Base-by-base conservation (phyloP, 2,329 filamentous ascomycete species). In the Fusarium nisikadoi region DNA sequence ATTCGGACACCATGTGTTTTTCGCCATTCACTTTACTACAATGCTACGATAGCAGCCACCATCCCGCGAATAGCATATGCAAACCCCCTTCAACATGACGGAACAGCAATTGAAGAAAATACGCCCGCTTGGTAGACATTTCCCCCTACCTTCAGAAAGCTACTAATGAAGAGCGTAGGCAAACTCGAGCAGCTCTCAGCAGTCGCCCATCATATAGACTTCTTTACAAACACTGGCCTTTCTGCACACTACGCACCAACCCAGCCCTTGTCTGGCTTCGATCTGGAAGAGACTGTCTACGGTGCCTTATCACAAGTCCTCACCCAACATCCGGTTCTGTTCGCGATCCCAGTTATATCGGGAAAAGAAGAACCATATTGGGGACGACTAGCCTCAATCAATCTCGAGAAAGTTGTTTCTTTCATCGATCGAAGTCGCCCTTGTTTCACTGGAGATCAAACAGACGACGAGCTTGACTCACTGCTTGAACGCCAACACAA, bases 161-260 rank as follows among this genome's bases (percentile, higher is more conserved):
- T 23, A 8, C 53, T 56, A 4, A 56, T 13, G 2, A 4, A n/a
- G 3, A 29, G 5, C 3, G 2, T 2, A 64, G 61, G 61, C 19
- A 64, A 39, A 23, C 61, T 64, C 1, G 61, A 64, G 23, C 45
- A 63, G 12, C 23, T 64, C 17, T 61, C 61, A 20, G 33, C 58
- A 2, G 16, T 42, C 4, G 61, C 61, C 8, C 58, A 64, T n/a
- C 33, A 63, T 3, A 27, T 63, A n/a, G 38, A 35, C n/a, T 45
- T 64, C 19, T 64, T 64, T 6, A 64, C 61, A 35, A 64, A 63
- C 10, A 63, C 45, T 27, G 61, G 56, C 9, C 23, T 64, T 7
- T 64, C 61, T 13, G 45, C 58, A 11, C 33, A 63, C 27, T 64
- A 64, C 33, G 38, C 16, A 16, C 19, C 58, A 11, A 39, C 45